Evolutionary conservation across 805 yeast species (phyloP).

Genomic region (Candida railenensis): DNA sequence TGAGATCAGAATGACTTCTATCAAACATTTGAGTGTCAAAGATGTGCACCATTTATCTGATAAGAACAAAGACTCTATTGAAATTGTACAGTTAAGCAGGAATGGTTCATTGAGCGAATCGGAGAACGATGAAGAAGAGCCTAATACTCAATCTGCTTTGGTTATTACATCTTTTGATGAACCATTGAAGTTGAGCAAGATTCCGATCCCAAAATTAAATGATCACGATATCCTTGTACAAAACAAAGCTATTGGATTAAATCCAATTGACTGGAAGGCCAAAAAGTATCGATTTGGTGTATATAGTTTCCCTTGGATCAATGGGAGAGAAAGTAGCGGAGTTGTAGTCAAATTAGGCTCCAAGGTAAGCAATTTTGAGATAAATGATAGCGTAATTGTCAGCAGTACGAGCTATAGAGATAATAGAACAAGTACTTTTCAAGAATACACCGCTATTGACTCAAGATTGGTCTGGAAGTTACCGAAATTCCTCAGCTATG

Average conservation of each 20-base stretch:
- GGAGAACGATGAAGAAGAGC: background rate
- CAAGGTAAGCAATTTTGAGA: constrained; percentile 24
- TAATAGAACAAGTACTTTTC: constrained; percentile 46
- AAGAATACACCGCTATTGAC: constrained; percentile 44
- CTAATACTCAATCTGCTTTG: constrained; percentile 15
- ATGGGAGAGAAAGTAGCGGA: constrained; percentile 49
- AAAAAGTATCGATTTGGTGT: constrained; percentile 46
- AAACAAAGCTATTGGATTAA: constrained; percentile 38
- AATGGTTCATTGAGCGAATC: background rate
- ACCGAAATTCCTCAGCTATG: constrained; percentile 31
- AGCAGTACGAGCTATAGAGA: constrained; percentile 50
- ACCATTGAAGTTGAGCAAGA: constrained; percentile 16
- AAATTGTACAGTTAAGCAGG: background rate
- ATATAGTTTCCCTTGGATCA: constrained; percentile 50
- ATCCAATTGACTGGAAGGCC: constrained; percentile 52
- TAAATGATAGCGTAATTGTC: constrained; percentile 40
- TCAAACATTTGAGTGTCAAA: background rate
- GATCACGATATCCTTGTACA: constrained; percentile 22
- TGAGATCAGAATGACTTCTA: too few relatives aligned
- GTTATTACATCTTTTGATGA: constrained; percentile 18
- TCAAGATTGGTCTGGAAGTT: constrained; percentile 45
- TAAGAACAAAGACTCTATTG: background rate
- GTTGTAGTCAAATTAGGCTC: constrained; percentile 32
- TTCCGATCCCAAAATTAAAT: constrained; percentile 18
- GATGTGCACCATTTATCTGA: background rate